Evolutionary conservation across 2,329 filamentous ascomycete species (phyloP).

Genomic region (Claviceps sp.): DNA sequence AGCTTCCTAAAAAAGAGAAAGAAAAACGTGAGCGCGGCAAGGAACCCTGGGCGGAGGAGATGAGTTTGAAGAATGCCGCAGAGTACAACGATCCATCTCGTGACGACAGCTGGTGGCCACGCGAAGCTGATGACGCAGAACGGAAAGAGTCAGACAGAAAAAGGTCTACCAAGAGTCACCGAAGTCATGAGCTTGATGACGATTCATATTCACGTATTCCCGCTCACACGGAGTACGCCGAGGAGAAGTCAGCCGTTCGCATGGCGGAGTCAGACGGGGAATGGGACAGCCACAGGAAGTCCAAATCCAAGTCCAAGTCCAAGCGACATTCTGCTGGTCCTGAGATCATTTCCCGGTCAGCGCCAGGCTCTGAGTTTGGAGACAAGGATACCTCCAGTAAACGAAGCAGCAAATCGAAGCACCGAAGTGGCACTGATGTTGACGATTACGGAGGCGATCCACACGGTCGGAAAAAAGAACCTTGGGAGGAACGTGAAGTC

Average conservation of each 20-base stretch:
- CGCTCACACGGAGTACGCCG: conserved; percentile 17
- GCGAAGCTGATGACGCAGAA: conserved; percentile 10
- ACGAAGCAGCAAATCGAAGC: conserved; percentile 27
- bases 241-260: conserved; percentile 12
- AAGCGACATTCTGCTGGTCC: conserved; percentile 19
- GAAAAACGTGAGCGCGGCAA: conserved; percentile 30
- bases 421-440: conserved; percentile 20
- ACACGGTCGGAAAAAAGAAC: conserved; percentile 25
- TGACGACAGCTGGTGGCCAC: conserved; percentile 9
- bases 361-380: conserved; percentile 24
- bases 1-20: conserved; percentile 21
- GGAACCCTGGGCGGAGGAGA: conserved; percentile 12
- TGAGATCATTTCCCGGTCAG: conserved; percentile 20
- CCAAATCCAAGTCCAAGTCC: conserved; percentile 20
- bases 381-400: conserved; percentile 20
- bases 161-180: conserved; percentile 17
- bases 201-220: conserved; percentile 13
- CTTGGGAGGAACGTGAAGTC: conserved; percentile 32
- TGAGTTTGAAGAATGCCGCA: conserved; percentile 10
- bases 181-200: conserved; percentile 16
- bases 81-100: conserved; percentile 13
- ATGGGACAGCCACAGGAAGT: conserved; percentile 21
- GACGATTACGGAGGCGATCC: conserved; percentile 22
- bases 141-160: conserved; percentile 14
- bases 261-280: conserved; percentile 18